Base-by-base conservation (phyloP, 805 yeast species). In the Kluyveromyces lactis region DNA sequence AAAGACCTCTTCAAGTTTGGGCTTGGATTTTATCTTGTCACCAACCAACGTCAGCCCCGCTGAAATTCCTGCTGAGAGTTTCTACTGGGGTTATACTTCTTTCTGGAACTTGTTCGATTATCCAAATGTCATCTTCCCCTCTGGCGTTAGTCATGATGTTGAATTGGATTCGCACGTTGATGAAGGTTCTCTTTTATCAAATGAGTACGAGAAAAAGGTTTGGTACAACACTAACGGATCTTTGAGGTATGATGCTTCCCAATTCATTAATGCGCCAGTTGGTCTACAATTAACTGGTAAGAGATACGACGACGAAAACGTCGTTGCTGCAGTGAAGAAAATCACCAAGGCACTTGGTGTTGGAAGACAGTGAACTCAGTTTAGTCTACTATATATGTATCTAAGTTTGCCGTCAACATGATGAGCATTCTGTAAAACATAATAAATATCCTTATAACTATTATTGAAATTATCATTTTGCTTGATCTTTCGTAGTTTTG, bases 41-140 rank as follows among this genome's bases (percentile, higher is more conserved):
- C 89, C 90, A 45, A 71, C 78, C 6, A 77, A 79, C 58, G 73
- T 72, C 40, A 80, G 81, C 46, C 79, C 77, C 37, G 86, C 92
- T 11, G 84, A 86, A 32, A 70, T 69, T 39, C 75, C 81, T 17
- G 74, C 71, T 33, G 67, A 71, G 36, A 71, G 81, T 5, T 73
- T 73, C 56, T 81, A 80, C 60, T 84, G 92, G 89, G 82, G 87
- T 3, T 84, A 84, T 66, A 81, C 90, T 6, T 64, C 86, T 2
- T 68, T 81, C 46, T 84, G 77, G 74, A 83, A 83, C 62, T 53
- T 82, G 42, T 60, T 81, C 46, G 92, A 83, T 58, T 68, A 75
- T 52, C 87, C 92, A 31, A 74, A 79, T 30, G 73, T 79, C 44
- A 68, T 71, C 1, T 66, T 76, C 62, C 86, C 82, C 50, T 71